Evolutionary conservation across 2,329 filamentous ascomycete species (phyloP), one percentile per base, ranked within the genome.

Genomic region (Ophiostoma sp.): DNA sequence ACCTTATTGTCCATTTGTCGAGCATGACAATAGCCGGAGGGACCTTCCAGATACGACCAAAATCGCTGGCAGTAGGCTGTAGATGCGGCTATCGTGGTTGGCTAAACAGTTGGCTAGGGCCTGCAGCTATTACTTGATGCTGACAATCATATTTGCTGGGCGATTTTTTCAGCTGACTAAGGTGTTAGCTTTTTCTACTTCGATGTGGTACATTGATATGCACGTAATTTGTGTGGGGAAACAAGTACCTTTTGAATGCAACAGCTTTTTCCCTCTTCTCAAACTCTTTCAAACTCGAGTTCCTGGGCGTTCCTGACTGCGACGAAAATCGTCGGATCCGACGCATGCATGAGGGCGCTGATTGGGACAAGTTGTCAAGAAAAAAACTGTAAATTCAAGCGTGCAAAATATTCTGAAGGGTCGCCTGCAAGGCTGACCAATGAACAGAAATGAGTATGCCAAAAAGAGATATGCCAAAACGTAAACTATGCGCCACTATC

Each of bases 101-200:
- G 12, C 25, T n/a, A 15, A 25, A 9, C 50, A 52, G 7, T 48
- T 17, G 64, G 64, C 12, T 28, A 48, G 15, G 11, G 42, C 22
- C 17, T 42, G 39, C 42, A 50, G n/a, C 48, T 25, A 73, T 73
- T 73, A 73, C 69, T 52, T 59, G 68, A 73, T 73, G 72, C 72
- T 73, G 72, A 73, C 72, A 73, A 70, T 70, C 36, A 22, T 19
- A 28, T 70, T 33, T 71, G 36, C 5, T 11, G 19, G 25, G 17
- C 9, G 55, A 42, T 25, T 15, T 61, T 39, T 59, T 48, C n/a
- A 22, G 57, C 57, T 70, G 69, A 70, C 69, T 15, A 70, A 70
- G 11, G 31, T 55, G 25, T 72, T 70, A 59, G 50, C 19, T 19
- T 22, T n/a, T 33, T 55, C 25, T 3, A 55, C 0, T 15, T 39